Percentiles rank a stretch among this genome's conserved stretches.
Evolutionary conservation across 495 filamentous ascomycete genomes (phyloP).

Genomic region (Trichoderma erinaceum): DNA sequence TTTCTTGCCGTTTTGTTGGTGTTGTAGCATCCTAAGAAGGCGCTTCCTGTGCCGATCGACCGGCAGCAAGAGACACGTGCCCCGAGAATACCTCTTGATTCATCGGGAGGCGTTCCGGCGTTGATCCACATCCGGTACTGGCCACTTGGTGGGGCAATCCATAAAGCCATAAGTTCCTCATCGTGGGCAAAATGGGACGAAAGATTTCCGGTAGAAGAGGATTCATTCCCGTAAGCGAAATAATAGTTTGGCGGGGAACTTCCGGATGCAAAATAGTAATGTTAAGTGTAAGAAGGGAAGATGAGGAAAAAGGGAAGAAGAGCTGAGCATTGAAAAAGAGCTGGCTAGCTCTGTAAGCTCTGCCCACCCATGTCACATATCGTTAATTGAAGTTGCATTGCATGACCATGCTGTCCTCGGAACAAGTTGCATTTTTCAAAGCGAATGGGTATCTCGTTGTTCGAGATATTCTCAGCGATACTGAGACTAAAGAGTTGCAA

Average conservation of each 20-base stretch:
- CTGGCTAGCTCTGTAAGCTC: background rate
- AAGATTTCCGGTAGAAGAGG: background rate
- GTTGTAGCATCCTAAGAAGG: background rate
- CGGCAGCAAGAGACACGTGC: background rate
- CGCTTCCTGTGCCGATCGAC: background rate
- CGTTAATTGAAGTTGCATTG: constrained; percentile 17
- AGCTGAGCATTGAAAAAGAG: background rate
- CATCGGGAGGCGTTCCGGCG: constrained; percentile 6
- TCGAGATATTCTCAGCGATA: constrained; percentile 26
- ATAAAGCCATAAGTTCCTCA: background rate
- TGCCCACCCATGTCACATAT: background rate
- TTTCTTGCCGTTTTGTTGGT: background rate
- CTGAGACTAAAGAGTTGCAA: constrained; percentile 29
- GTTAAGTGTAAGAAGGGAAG: background rate
- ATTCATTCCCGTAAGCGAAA: background rate
- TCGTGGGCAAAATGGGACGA: background rate
- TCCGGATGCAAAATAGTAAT: background rate
- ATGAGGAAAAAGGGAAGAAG: background rate
- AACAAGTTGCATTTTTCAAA: constrained; percentile 34
- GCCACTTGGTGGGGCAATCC: background rate
- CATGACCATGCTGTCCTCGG: constrained; percentile 27
- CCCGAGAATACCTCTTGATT: background rate
- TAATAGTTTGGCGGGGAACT: background rate
- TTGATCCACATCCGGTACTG: background rate
- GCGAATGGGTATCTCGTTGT: constrained; percentile 38